Evolutionary conservation across 495 filamentous ascomycete genomes (phyloP), one percentile per base, ranked within the genome.

Genomic region (Penicillium robsamsonii): DNA sequence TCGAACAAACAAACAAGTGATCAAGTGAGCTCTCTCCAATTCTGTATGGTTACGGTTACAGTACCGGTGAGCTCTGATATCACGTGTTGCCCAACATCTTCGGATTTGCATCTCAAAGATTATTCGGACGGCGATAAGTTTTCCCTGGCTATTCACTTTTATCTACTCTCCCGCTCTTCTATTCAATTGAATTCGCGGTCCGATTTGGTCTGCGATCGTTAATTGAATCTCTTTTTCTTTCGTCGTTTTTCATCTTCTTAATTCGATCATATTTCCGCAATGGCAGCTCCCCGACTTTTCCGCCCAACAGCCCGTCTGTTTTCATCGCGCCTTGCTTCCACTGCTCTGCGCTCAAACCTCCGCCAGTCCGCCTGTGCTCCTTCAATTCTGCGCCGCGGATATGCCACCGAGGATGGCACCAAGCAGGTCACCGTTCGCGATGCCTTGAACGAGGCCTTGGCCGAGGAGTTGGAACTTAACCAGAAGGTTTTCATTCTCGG

Each of bases 351-450:
- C 72, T 66, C 76, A 64, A 68, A 76, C 62, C 79, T 83, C 68
- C 78, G 76, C 65, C 74, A 78, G 56, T 62, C 71, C 56, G 67
- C 73, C 46, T 76, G 76, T 55, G 63, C 75, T 53, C 80, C 81
- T 56, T 73, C 78, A 49, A 65, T 76, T 44, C 54, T 71, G 61
- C 72, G 67, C 56, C 75, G 79, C 53, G 74, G 68, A 46, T 82
- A 81, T 64, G 79, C 80, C 22, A 76, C 78, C 29, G 76, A 77
- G 53, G 80, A 77, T 64, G 88, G 88, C 75, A 56, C 65, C 57
- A 97, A 96, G 80, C 90, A 98, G 67, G 90, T 96, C 75, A 95
- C 94, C 43, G 94, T 97, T 62, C 84, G 94, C 77, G 94, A 98
- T 70, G 94, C 94, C 56, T 75, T 98, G 71, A 98, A 98, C 73